phyloP scores from a whole-genome alignment of 805 yeast species.

The Yamadazyma insecticola region DNA sequence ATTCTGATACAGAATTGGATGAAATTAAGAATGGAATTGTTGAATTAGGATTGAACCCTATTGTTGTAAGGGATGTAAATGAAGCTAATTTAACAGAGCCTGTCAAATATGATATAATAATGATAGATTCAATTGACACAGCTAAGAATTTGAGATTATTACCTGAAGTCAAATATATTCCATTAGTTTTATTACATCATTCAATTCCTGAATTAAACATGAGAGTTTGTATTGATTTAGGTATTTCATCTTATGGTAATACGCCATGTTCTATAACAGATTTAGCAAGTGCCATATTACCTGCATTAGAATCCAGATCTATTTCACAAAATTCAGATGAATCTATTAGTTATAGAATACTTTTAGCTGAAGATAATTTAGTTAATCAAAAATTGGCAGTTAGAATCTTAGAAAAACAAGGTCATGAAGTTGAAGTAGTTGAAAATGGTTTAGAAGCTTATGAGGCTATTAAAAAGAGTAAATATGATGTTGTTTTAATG shows the following conservation, averaged over 20 bases:
- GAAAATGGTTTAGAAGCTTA: constrained; percentile 82
- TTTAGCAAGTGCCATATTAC: constrained; percentile 75
- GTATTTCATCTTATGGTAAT: constrained; percentile 84
- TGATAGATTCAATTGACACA: constrained; percentile 74
- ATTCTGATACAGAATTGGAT: constrained; percentile 45
- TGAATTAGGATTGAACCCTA: constrained; percentile 58
- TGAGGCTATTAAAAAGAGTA: constrained; percentile 63
- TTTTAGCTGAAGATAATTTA: constrained; percentile 82
- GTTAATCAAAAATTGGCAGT: constrained; percentile 88
- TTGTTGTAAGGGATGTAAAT: constrained; percentile 50
- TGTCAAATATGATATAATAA: constrained; percentile 70
- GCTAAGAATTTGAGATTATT: constrained; percentile 65
- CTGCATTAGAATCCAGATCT: constrained; percentile 79
- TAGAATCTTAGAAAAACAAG: constrained; percentile 77
- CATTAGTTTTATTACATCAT: constrained; percentile 73
- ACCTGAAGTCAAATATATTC: constrained; percentile 79
- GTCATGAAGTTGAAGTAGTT: constrained; percentile 79
- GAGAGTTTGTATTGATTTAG: constrained; percentile 78
- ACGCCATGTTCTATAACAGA: constrained; percentile 83
- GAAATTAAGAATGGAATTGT: constrained; percentile 48
- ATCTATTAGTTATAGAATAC: constrained; percentile 64
- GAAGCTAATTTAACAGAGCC: constrained; percentile 57
- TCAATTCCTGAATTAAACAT: constrained; percentile 72
- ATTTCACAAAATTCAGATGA: constrained; percentile 79
- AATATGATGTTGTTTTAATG: constrained; percentile 82